A percentile compares a stretch with the other conserved stretches of the same genome.
These are phyloP conservation scores for Pestalotiopsis sp. DNA, from an alignment of 2,329 filamentous ascomycete genomes.

Conservation along the genomic window DNA sequence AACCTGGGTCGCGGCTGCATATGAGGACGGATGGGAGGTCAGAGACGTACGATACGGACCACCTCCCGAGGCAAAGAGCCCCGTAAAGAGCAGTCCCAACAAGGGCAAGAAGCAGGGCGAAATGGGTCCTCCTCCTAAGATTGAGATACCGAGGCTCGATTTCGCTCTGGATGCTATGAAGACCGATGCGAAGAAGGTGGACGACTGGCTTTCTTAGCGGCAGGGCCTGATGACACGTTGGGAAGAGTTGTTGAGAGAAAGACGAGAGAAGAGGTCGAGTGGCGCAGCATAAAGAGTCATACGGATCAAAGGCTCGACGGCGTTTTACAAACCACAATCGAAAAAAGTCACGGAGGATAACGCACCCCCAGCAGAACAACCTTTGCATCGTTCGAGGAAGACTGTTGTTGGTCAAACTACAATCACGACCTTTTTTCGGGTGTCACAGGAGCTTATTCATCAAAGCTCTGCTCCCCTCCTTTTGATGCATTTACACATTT, in stretches of 20 bases:
- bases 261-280: background rate
- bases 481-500: background rate
- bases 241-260: background rate
- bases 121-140: slow-evolving; percentile 58
- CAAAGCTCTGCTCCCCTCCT: background rate
- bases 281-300: background rate
- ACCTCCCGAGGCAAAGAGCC: slow-evolving; percentile 42
- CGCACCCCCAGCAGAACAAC: background rate
- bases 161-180: slow-evolving; percentile 41
- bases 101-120: slow-evolving; percentile 48
- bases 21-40: slow-evolving; percentile 87
- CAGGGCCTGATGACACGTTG: slow-evolving; percentile 18
- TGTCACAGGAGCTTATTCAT: background rate
- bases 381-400: too few relatives aligned
- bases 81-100: slow-evolving; percentile 47
- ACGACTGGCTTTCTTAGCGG: slow-evolving; percentile 35
- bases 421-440: background rate
- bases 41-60: slow-evolving; percentile 78
- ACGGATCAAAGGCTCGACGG: background rate
- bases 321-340: background rate
- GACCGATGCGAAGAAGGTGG: slow-evolving; percentile 19
- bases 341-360: background rate
- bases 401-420: too few relatives aligned
- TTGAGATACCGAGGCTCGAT: slow-evolving; percentile 63
- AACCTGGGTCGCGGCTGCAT: slow-evolving; percentile 87